Evolutionary conservation across 768 basidiomycete species (phyloP).

Genomic region (Amanita rubescens): DNA sequence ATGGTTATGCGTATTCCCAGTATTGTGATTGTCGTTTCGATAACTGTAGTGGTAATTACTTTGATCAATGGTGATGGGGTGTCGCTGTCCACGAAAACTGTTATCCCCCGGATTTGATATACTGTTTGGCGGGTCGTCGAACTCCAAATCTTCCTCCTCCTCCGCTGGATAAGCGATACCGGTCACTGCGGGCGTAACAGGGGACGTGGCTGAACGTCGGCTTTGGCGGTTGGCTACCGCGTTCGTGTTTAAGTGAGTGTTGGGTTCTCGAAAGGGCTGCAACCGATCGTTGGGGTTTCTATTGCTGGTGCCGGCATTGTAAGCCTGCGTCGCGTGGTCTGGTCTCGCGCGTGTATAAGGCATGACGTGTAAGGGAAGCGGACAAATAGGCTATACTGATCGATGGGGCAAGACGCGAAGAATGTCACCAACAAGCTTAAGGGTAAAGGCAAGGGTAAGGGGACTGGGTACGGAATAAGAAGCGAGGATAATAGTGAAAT

Average conservation of each 20-base stretch:
- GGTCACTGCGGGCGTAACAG: conserved; percentile 40
- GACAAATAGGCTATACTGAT: background rate
- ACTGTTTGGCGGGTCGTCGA: conserved; percentile 11
- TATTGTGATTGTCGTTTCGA: conserved; percentile 3
- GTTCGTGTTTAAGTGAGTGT: background rate
- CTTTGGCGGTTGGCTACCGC: conserved; percentile 1
- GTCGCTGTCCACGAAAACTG: background rate
- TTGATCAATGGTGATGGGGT: conserved; percentile 6
- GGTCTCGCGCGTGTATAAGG: conserved; percentile 4
- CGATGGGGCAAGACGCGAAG: conserved; percentile 2
- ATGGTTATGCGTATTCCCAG: conserved; percentile 6
- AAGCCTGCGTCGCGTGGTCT: background rate
- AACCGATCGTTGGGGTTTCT: conserved; percentile 4
- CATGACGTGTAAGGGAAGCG: background rate
- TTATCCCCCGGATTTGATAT: background rate
- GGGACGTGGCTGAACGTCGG: conserved; percentile 19
- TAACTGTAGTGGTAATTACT: conserved; percentile 3
- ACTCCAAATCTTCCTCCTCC: conserved; percentile 30
- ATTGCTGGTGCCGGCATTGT: background rate
- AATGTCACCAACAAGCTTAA: background rate
- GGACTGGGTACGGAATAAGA: background rate
- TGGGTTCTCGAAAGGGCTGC: conserved; percentile 10
- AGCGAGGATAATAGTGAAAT: conserved; percentile 5
- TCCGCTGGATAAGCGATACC: conserved; percentile 40
- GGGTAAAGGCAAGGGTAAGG: background rate